Evolutionary conservation across 75 land plant genomes (phyloP), one percentile per base, ranked within the genome.

Genomic region (Sequoia sempervirens): DNA sequence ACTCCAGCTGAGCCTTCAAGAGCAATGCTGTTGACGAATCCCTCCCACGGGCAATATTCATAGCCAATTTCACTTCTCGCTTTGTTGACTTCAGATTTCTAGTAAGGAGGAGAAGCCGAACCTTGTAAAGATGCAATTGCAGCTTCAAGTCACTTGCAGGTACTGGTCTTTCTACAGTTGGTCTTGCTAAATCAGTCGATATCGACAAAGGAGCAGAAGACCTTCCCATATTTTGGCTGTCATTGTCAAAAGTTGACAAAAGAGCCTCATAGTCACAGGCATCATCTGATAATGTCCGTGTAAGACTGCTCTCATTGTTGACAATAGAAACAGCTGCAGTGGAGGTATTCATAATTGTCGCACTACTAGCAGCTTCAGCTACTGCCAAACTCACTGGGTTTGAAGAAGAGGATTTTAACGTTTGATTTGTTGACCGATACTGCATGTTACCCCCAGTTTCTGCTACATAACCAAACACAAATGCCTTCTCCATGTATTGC

Each of bases 1-100:
- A 92, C 78, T 98, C 96, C 41, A 98, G 85, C 90, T 98, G 94
- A 41, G 99, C 91, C 86, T 98, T 98, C 87, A 98, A 86, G 69
- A 95, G 89, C 53, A 96, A 88, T 80, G 95, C 99, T 73, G 86
- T 91, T 32, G 96, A 85, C 10, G 93, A 91, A 87, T 98, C 99
- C 80, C 84, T 83, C 18, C 89, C 95, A 46, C 95, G 94, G 37
- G 95, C 93, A 54, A 96, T 85, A 82, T 95, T 95, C 94, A 98
- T 90, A 2, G 96, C 97, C 73, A 91, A 85, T 86, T 98, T 98
- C 38, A 96, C 86, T 89, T 98, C 99, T 50, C 95, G 89, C 81
- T 98, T 98, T 47, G 95, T 88, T 66, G 89, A 90, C 85, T 96
- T 98, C 45, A 96, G 84, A 81, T 93, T 95, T 79, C 97, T 86